Evolutionary conservation across 2,329 filamentous ascomycete species (phyloP), one percentile per base, ranked within the genome.

Genomic region (Paraphaeosphaeria minitans): DNA sequence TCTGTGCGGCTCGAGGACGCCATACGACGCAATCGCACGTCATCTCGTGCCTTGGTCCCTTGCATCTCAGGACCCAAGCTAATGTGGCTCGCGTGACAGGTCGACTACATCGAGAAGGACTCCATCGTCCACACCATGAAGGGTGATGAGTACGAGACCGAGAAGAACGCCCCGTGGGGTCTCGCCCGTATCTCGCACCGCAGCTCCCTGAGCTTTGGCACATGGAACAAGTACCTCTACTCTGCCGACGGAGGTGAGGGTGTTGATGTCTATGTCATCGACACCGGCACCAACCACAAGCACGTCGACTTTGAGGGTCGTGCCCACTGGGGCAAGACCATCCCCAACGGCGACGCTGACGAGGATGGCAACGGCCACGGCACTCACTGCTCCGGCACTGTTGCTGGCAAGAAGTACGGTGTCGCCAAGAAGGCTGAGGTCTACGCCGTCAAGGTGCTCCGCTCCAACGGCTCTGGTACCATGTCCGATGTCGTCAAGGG

Each of bases 401-500:
- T 99, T 73, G 95, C 91, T 66, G 95, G 96, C 77, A 96, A 95
- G 88, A 97, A 97, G 85, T 99, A 97, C 77, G 95, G 95, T 87
- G 95, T 99, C 65, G 94, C 95, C 78, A 99, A 99, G 89, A 97
- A 98, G 87, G 95, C 96, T 76, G 88, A 92, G 71, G 84, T 99
- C 79, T 93, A 96, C 75, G 95, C 95, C 66, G 93, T 99, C 84
- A 99, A 99, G 89, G 95, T 99, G 42, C 90, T 99, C 70, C 88
- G 90, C 77, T 97, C 94, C 72, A 99, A 97, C 80, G 95, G 95
- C 72, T 97, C 94, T 51, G 95, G 95, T 73, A 93, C 92, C 77
- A 99, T 99, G 96, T 93, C 93, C 58, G 95, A 99, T 76, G 95
- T 99, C 70, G 92, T 99, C 75, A 96, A 96, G 84, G 95, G 95